Percentiles rank a stretch among this genome's conserved stretches.
Conservation (phyloP, 257 asterid species). For the Oldenlandia corymbosa region DNA sequence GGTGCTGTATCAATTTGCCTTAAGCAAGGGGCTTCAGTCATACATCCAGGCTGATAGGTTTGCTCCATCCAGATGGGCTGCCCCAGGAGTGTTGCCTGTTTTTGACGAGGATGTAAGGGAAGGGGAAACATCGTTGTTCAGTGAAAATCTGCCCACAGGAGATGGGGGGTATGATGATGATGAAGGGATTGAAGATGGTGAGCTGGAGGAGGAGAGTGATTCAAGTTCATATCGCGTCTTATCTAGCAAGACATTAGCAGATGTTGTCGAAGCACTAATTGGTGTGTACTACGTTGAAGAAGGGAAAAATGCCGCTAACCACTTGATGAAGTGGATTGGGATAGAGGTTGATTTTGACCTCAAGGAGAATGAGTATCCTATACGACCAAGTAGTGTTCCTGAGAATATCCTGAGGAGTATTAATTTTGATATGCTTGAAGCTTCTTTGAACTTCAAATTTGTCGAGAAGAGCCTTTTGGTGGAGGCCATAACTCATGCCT, state of each 20-base stretch:
- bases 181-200: slow-evolving; percentile 96
- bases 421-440: slow-evolving; percentile 71
- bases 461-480: slow-evolving; percentile 61
- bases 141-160: slow-evolving; percentile 25
- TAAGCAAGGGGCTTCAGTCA: slow-evolving; percentile 80
- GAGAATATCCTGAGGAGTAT: slow-evolving; percentile 66
- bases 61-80: slow-evolving; percentile 99
- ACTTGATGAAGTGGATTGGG: slow-evolving; percentile 96
- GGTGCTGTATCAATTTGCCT: slow-evolving; percentile 73
- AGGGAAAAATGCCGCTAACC: slow-evolving; percentile 86
- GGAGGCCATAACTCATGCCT: slow-evolving; percentile 99
- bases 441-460: slow-evolving; percentile 59
- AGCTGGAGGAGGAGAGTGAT: slow-evolving; percentile 89
- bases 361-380: slow-evolving; percentile 48
- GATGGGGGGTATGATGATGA: slow-evolving; percentile 57
- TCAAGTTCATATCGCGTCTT: slow-evolving; percentile 92
- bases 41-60: slow-evolving; percentile 98
- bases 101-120: slow-evolving; percentile 86
- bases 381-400: slow-evolving; percentile 49
- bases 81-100: slow-evolving; percentile 96
- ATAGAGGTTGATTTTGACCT: slow-evolving; percentile 72
- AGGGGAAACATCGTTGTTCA: slow-evolving; percentile 46
- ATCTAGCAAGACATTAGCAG: slow-evolving; percentile 94
- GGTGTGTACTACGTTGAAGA: slow-evolving; percentile 93
- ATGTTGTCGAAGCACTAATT: slow-evolving; percentile 95